Conservation (phyloP, 2,329 filamentous ascomycete species). For the Orbilia brochopaga region DNA sequence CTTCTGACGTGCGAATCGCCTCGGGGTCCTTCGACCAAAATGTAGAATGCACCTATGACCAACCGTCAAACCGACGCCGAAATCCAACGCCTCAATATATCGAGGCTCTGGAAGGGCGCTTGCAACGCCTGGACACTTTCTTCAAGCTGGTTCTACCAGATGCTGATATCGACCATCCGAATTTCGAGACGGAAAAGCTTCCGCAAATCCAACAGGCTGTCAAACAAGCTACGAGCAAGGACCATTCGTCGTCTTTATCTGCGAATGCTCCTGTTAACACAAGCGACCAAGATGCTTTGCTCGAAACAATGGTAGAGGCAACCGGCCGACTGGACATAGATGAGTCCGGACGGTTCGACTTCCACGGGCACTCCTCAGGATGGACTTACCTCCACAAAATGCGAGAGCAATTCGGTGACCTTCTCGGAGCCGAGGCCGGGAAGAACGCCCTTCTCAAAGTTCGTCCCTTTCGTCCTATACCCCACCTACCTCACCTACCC, state of each 20-base stretch:
- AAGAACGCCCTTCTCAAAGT: slow-evolving; percentile 58
- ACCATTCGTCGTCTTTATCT: slow-evolving; percentile 52
- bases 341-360: slow-evolving; percentile 91
- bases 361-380: slow-evolving; percentile 90
- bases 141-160: slow-evolving; percentile 81
- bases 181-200: slow-evolving; percentile 71
- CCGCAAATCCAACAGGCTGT: slow-evolving; percentile 40
- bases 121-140: slow-evolving; percentile 81
- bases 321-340: slow-evolving; percentile 90
- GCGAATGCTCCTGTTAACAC: slow-evolving; percentile 55
- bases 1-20: slow-evolving; percentile 9
- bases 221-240: slow-evolving; percentile 41
- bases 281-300: slow-evolving; percentile 70
- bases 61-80: slow-evolving; percentile 86
- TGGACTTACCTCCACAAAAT: slow-evolving; percentile 85
- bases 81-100: slow-evolving; percentile 93
- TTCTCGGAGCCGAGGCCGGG: slow-evolving; percentile 68
- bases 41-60: slow-evolving; percentile 90
- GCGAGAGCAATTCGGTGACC: slow-evolving; percentile 81
- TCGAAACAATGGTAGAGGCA: slow-evolving; percentile 93
- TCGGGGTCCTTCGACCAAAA: neutral
- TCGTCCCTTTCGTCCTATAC: slow-evolving; percentile 65
- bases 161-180: slow-evolving; percentile 82
- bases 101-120: slow-evolving; percentile 80
- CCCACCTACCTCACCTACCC: slow-evolving; percentile 56